Conservation (phyloP, 2,329 filamentous ascomycete species). For the Aspergillus costaricaensis region DNA sequence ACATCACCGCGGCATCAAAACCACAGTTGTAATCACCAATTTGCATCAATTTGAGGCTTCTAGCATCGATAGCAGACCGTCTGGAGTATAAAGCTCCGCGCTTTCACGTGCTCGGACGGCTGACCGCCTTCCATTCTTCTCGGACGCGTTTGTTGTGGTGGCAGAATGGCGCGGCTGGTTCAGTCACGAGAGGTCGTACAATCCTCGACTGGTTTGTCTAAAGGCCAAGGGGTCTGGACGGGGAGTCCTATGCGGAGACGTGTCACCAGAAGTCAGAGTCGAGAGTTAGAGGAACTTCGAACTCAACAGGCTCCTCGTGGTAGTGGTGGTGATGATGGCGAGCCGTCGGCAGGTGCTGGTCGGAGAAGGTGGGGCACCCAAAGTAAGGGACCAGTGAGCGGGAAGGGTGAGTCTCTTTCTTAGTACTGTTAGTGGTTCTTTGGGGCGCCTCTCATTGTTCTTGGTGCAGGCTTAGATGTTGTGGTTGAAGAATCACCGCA, state of each 20-base stretch:
- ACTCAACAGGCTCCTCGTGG: not conserved
- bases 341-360: not conserved
- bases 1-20: not conserved
- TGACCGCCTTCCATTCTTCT: not conserved
- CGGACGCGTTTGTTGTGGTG: not conserved
- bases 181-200: not conserved
- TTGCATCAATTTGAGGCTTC: not conserved
- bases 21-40: not conserved
- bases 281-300: conserved; percentile 28
- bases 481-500: conserved; percentile 24
- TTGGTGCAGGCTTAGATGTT: conserved; percentile 17
- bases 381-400: conserved; percentile 8
- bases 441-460: not conserved
- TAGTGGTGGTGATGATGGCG: conserved; percentile 4
- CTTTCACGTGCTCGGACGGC: not conserved
- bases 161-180: not conserved
- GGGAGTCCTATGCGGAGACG: conserved; percentile 22
- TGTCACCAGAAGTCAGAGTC: conserved; percentile 43
- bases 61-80: not conserved
- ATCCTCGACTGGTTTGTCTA: not conserved
- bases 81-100: not conserved
- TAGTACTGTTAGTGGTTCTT: not conserved
- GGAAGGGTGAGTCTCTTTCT: conserved; percentile 8
- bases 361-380: conserved; percentile 3
- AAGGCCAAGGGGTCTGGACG: not conserved